phyloP scores from a whole-genome alignment of 163 green algal species.

The Chlorella variabilis region DNA sequence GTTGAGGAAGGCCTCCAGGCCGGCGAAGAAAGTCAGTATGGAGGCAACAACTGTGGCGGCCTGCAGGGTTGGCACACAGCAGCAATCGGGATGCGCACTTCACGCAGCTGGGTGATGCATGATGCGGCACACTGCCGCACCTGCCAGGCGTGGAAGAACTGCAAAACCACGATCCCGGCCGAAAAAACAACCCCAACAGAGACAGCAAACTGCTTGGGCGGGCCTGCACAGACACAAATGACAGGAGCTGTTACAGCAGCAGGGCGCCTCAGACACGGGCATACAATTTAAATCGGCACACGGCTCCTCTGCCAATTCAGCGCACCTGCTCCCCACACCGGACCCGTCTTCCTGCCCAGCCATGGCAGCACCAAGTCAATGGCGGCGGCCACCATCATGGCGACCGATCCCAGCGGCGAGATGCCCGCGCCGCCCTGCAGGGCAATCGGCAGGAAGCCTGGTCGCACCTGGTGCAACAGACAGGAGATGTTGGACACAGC shows the following conservation, averaged over 20 bases:
- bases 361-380: constrained; percentile 46
- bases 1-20: constrained; percentile 50
- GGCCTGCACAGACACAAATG: constrained; percentile 17
- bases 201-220: constrained; percentile 65
- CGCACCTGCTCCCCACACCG: constrained; percentile 41
- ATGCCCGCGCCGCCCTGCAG: constrained; percentile 43
- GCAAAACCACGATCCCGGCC: constrained; percentile 48
- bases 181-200: constrained; percentile 53
- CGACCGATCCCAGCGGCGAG: constrained; percentile 53
- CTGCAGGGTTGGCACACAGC: too few species aligned
- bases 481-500: too few species aligned
- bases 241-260: background rate
- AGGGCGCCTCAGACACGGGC: too few species aligned
- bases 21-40: constrained; percentile 16
- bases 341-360: constrained; percentile 19
- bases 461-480: too few species aligned
- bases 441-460: background rate
- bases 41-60: constrained; percentile 32
- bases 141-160: constrained; percentile 47
- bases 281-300: too few species aligned
- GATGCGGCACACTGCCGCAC: background rate
- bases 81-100: too few species aligned
- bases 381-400: constrained; percentile 20
- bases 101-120: background rate
- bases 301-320: too few species aligned